Conservation (phyloP, 2,329 filamentous ascomycete species). For the Fusarium begoniae region DNA sequence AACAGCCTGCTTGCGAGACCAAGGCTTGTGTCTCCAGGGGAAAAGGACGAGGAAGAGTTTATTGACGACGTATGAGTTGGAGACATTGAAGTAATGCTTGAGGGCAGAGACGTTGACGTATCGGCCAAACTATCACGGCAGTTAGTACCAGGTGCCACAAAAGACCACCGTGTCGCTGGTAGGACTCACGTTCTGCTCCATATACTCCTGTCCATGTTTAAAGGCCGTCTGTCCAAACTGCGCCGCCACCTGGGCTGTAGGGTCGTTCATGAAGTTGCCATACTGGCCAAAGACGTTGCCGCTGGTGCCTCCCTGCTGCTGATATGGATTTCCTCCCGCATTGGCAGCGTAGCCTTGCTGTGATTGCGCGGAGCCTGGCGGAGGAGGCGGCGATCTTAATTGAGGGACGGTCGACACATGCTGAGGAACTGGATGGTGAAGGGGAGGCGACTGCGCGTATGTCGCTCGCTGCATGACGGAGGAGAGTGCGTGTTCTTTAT, state of each 20-base stretch:
- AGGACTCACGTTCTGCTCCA: conserved; percentile 87
- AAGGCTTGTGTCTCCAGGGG: conserved; percentile 96
- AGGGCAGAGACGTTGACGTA: conserved; percentile 93
- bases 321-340: conserved; percentile 75
- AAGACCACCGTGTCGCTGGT: not conserved
- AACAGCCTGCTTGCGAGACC: conserved; percentile 88
- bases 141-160: conserved; percentile 18
- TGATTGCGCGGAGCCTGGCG: conserved; percentile 74
- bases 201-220: conserved; percentile 89
- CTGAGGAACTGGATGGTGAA: conserved; percentile 97
- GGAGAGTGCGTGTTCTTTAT: not conserved
- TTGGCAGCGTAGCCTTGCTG: conserved; percentile 74
- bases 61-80: conserved; percentile 93
- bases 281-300: conserved; percentile 75
- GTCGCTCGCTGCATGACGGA: conserved; percentile 83
- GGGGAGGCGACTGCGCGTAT: conserved; percentile 88
- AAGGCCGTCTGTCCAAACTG: conserved; percentile 94
- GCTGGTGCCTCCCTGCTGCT: conserved; percentile 65
- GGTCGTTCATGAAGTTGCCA: conserved; percentile 94
- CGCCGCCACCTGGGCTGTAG: conserved; percentile 91
- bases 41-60: conserved; percentile 95
- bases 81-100: conserved; percentile 99
- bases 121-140: conserved; percentile 59
- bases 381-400: conserved; percentile 91
- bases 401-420: conserved; percentile 98